A percentile compares a stretch with the other conserved stretches of the same genome.
These are phyloP conservation scores for Mortierella sp. DNA, from an alignment of 371 early-diverging fungal species.

Conservation along the genomic window DNA sequence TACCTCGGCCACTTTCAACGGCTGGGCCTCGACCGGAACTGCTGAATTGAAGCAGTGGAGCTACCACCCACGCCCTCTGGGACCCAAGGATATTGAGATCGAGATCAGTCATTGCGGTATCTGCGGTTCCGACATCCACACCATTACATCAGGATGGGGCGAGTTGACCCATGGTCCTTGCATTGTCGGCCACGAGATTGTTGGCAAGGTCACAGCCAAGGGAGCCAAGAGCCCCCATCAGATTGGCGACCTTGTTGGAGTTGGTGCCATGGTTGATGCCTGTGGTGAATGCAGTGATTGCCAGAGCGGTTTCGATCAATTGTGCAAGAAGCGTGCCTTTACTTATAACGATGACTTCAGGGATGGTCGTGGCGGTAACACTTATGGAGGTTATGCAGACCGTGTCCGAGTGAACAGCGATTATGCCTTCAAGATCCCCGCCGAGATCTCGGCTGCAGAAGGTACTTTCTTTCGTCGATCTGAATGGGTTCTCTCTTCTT, in stretches of 20 bases:
- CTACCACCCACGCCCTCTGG: conserved; percentile 59
- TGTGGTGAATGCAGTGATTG: conserved; percentile 63
- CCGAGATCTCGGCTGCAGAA: conserved; percentile 56
- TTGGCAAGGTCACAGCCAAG: conserved; percentile 70
- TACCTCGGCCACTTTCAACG: conserved; percentile 27
- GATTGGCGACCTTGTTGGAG: conserved; percentile 84
- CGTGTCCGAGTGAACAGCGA: conserved; percentile 55
- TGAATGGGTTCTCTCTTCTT: too few species aligned
- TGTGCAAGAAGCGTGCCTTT: conserved; percentile 61
- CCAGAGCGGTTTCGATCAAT: conserved; percentile 59
- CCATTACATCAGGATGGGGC: conserved; percentile 71
- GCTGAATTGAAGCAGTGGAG: conserved; percentile 42
- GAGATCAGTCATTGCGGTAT: conserved; percentile 66
- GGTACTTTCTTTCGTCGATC: conserved; percentile 11
- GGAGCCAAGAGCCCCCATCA: conserved; percentile 64
- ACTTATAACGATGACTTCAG: conserved; percentile 58
- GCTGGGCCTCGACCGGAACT: conserved; percentile 44
- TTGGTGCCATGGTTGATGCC: conserved; percentile 67
- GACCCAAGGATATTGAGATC: conserved; percentile 62
- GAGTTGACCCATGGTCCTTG: conserved; percentile 58
- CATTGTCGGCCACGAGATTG: conserved; percentile 85
- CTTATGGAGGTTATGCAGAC: conserved; percentile 63
- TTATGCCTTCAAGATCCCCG: conserved; percentile 66
- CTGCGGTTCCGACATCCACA: conserved; percentile 73
- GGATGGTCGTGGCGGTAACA: conserved; percentile 28